These are phyloP conservation scores for Populus hybrid DNA, from an alignment of 441 rosid species.

Conservation along the genomic window DNA sequence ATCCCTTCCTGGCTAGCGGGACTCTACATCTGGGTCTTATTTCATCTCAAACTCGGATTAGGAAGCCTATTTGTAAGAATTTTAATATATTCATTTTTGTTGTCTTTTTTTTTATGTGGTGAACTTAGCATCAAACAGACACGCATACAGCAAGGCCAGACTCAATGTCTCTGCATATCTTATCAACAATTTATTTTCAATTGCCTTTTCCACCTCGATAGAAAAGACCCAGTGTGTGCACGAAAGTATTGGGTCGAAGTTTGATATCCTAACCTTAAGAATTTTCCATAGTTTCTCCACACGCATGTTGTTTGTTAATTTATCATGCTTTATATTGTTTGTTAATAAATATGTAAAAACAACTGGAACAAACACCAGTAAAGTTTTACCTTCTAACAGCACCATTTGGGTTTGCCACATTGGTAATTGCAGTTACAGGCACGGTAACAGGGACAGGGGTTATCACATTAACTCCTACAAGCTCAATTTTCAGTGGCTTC, in stretches of 20 bases:
- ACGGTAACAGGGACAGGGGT: conserved; percentile 30
- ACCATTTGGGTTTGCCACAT: conserved; percentile 22
- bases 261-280: background rate
- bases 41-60: too few species aligned
- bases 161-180: background rate
- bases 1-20: too few species aligned
- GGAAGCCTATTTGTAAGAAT: too few species aligned
- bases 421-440: conserved; percentile 1
- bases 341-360: background rate
- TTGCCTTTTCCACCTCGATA: background rate
- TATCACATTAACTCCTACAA: conserved; percentile 54
- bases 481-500: conserved; percentile 77
- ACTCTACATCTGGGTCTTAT: too few species aligned
- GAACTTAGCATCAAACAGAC: background rate
- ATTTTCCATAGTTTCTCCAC: background rate
- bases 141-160: too few species aligned
- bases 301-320: background rate
- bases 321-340: background rate
- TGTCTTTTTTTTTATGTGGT: too few species aligned
- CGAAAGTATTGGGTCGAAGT: background rate
- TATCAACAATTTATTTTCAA: background rate
- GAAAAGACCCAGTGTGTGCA: background rate
- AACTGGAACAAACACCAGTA: background rate
- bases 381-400: conserved; percentile 32
- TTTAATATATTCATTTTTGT: too few species aligned